A percentile compares a stretch with the other conserved stretches of the same genome.
phyloP scores from a whole-genome alignment of 345 rosid genomes.

The Mallotus nudiflorus region DNA sequence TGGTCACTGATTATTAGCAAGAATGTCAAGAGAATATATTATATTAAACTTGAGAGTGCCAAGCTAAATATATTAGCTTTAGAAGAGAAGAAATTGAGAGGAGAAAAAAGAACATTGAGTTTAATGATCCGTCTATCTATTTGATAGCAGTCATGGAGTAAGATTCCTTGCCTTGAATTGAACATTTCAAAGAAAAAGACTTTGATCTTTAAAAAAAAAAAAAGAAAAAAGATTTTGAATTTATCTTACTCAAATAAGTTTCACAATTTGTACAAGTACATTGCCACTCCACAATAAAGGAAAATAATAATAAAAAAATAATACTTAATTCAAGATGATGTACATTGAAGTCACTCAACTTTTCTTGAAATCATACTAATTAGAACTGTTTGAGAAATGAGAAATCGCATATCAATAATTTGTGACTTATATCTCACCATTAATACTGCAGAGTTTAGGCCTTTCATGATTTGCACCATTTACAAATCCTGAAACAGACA shows the following conservation, averaged over 20 bases:
- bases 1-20: too few species aligned
- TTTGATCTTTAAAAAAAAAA: slow-evolving; percentile 1
- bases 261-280: slow-evolving; percentile 17
- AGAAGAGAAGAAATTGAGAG: too few species aligned
- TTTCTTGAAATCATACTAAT: slow-evolving; percentile 7
- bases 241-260: slow-evolving; percentile 4
- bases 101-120: too few species aligned
- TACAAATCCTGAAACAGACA: slow-evolving; percentile 40
- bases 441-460: slow-evolving; percentile 32
- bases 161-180: too few species aligned
- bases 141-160: too few species aligned
- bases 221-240: slow-evolving; percentile 5
- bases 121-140: too few species aligned
- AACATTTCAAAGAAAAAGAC: too few species aligned
- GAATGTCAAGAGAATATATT: not conserved
- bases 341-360: slow-evolving; percentile 2
- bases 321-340: slow-evolving; percentile 5
- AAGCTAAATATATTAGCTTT: not conserved
- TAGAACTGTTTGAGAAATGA: slow-evolving; percentile 9
- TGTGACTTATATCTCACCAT: slow-evolving; percentile 11
- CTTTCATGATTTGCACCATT: slow-evolving; percentile 42
- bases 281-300: not conserved
- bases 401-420: not conserved
- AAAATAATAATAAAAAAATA: not conserved
- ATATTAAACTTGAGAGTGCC: not conserved